Base-by-base conservation (phyloP, 169 alveolate genomes). In the Plasmodium billcollinsi region DNA sequence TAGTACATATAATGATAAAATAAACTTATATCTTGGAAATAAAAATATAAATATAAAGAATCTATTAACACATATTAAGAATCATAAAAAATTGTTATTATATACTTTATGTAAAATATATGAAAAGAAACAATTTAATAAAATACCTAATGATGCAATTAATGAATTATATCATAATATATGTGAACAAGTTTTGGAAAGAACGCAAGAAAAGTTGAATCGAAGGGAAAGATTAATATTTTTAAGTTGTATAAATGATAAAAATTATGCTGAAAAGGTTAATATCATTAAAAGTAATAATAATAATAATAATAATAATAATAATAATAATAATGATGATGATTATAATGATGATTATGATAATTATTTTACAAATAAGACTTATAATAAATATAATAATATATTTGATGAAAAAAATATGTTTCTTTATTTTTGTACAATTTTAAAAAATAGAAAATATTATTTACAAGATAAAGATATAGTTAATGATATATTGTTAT, bases 371-470 rank as follows among this genome's bases (percentile, higher is more conserved):
- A 56, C 69, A 8, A 49, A 71, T 14, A 39, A 67, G 54, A 80
- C 49, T 12, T 67, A 26, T 52, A 70, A 69, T 20, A 33, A 63
- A 18, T 45, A 69, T 15, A 29, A 47, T 9, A 45, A 52, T 33
- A 4, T 39, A 3, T 24, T 56, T 15, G 20, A 70, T 26, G 73
- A 80, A n/a, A 80, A 80, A 43, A 80, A 67, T 58, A n/a, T 69
- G 18, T 80, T 43, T 39, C 67, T 67, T 62, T 80, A 80, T 49
- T 80, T 54, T 11, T 80, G 90, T 45, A 69, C 71, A 0, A 18
- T 80, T 29, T 69, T 80, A 29, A 80, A 80, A 69, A 54, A 69
- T 9, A 69, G 83, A 72, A 80, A 80, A 69, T 67, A 63, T 73
- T 21, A 47, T 50, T 15, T 80, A 26, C 14, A 52, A 39, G 83